These are phyloP conservation scores for Hypoxylon cercidicola DNA, from an alignment of 495 filamentous ascomycete genomes.

Conservation along the genomic window DNA sequence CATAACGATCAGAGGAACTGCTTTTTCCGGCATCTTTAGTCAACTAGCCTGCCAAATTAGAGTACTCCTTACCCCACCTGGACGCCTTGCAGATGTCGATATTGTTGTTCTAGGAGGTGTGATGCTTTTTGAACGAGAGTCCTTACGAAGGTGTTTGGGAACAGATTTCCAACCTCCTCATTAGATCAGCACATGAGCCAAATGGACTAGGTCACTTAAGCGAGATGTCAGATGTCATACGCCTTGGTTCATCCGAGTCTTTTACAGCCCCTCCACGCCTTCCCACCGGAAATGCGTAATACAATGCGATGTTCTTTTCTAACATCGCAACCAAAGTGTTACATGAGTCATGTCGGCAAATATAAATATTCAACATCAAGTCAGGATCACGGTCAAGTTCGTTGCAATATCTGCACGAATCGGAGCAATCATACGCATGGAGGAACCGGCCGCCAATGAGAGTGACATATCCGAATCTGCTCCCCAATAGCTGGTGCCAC, in stretches of 20 bases:
- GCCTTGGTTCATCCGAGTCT: background rate
- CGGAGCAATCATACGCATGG: background rate
- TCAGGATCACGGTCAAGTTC: background rate
- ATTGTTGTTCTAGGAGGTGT: background rate
- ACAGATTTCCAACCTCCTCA: background rate
- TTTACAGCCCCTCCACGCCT: background rate
- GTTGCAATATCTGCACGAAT: constrained; percentile 7
- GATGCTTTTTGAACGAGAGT: no score
- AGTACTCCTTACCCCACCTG: background rate
- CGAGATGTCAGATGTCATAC: background rate
- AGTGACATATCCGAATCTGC: background rate
- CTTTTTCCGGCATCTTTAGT: background rate
- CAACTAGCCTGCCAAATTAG: background rate
- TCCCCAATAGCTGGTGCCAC: constrained; percentile 1
- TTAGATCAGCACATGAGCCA: background rate
- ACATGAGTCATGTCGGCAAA: constrained; percentile 6
- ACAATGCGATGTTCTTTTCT: background rate
- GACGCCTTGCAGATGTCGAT: background rate
- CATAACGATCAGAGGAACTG: background rate
- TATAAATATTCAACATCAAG: background rate
- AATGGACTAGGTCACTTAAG: background rate
- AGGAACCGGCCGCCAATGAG: background rate
- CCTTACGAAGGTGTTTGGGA: no score
- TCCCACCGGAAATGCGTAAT: background rate
- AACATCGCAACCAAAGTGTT: background rate